phyloP scores from a whole-genome alignment of 805 yeast species.

The Candida nitratophila region DNA sequence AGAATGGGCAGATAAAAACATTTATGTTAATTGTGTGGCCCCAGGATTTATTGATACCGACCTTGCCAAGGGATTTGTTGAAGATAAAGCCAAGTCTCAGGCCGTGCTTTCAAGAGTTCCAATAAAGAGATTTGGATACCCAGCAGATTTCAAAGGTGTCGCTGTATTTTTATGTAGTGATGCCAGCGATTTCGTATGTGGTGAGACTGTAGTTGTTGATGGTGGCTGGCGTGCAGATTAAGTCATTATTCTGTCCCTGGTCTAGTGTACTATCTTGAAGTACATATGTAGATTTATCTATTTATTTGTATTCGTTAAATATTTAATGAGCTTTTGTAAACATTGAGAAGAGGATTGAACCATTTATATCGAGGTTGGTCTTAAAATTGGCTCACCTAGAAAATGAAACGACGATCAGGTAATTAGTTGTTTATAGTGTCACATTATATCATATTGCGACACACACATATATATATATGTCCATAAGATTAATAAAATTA shows the following conservation, averaged over 20 bases:
- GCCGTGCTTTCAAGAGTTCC: slow-evolving; percentile 34
- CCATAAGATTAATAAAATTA: too few species aligned
- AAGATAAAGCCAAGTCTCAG: slow-evolving; percentile 19
- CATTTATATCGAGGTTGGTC: too few species aligned
- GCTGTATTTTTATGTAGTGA: slow-evolving; percentile 37
- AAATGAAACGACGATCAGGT: too few species aligned
- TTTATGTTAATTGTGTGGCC: slow-evolving; percentile 41
- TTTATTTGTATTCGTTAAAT: too few species aligned
- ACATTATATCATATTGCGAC: too few species aligned
- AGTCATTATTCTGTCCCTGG: not conserved
- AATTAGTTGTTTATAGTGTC: too few species aligned
- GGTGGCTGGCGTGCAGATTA: slow-evolving; percentile 41
- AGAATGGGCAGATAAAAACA: slow-evolving; percentile 39
- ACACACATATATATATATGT: too few species aligned
- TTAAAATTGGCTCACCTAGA: too few species aligned
- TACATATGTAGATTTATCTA: too few species aligned
- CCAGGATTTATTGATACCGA: slow-evolving; percentile 45
- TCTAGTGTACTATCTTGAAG: not conserved
- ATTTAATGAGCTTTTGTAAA: too few species aligned
- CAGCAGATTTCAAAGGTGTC: slow-evolving; percentile 40
- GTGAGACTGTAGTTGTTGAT: slow-evolving; percentile 45
- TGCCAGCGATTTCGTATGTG: slow-evolving; percentile 45
- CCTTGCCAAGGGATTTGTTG: slow-evolving; percentile 29
- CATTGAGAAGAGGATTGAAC: too few species aligned
- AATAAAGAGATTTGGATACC: slow-evolving; percentile 39